Evolutionary conservation across 192 early-diverging fungal species (phyloP), one percentile per base, ranked within the genome.

Genomic region (Phlyctochytrium arcticum): DNA sequence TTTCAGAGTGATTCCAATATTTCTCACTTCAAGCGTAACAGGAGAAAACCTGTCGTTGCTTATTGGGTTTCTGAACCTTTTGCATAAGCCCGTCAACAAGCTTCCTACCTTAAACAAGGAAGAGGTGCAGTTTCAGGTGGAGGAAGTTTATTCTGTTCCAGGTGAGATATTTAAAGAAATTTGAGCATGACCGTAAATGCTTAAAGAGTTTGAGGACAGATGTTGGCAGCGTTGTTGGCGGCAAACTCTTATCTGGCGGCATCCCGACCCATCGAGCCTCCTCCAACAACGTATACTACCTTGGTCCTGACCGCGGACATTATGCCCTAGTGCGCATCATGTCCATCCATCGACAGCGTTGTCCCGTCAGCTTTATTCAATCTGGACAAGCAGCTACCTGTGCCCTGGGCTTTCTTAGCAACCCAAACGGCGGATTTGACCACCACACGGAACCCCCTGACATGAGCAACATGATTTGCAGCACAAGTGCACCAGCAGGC

Each of bases 1-100:
- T 8, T 23, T 71, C 2, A 78, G 78, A 21, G 82, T 91, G 12
- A 83, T 93, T 44, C 93, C 93, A 4, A 86, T 96, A 26, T 87
- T 96, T 49, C 76, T 93, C 23, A 82, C 88, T 0, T 94, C 92
- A 10, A 93, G 87, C 62, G 92, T 96, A 29, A 89, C 87, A 1
- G 88, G 88, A 29, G 83, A 85, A 63, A 80, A 90, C 65, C 65
- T 89, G 70, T 56, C 84, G 61, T 60, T 89, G 3, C 64, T 96
- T 42, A 71, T 72, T 5, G 80, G 82, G 54, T 82, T 94, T 34
- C 78, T 91, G 30, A 85, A 86, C 39, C 61, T 89, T 33, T 63
- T 96, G 33, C 83, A 88, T 44, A 88, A 91, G 48, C 64, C 69
- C 29, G 17, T 26, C 3, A 62, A 36, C 10, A 56, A 48, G 33